phyloP scores from a whole-genome alignment of 225 moss, liverwort and hornwort genomes.

The Polytrichum commune region DNA sequence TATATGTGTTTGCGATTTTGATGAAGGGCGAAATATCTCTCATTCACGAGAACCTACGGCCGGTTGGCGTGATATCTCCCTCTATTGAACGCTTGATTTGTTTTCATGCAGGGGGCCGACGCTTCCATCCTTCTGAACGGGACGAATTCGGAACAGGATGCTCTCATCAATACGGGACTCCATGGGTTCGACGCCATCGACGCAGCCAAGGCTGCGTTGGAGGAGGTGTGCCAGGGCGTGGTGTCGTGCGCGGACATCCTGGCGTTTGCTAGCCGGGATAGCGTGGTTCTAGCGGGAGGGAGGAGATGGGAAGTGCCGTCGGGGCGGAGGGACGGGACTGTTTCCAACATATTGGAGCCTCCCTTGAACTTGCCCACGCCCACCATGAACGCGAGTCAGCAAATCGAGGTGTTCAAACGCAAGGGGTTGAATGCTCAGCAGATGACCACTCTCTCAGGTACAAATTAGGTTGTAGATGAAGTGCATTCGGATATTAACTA shows the following conservation, averaged over 20 bases:
- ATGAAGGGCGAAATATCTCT: neutral
- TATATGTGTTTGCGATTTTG: neutral
- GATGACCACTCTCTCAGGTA: slow-evolving; percentile 38
- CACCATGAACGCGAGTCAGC: neutral
- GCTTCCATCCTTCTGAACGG: slow-evolving; percentile 27
- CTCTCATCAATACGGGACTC: neutral
- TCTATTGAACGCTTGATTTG: neutral
- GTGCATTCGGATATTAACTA: too few species aligned
- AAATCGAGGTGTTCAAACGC: slow-evolving; percentile 18
- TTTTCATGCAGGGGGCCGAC: slow-evolving; percentile 30
- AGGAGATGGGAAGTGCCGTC: slow-evolving; percentile 25
- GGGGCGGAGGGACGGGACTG: slow-evolving; percentile 25
- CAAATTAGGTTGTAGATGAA: neutral
- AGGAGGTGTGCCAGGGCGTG: slow-evolving; percentile 18
- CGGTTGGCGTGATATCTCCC: too few species aligned
- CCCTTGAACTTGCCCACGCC: slow-evolving; percentile 19
- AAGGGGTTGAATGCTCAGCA: slow-evolving; percentile 31
- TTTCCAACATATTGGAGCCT: slow-evolving; percentile 11
- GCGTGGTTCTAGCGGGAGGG: slow-evolving; percentile 22
- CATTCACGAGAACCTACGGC: too few species aligned
- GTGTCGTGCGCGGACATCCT: slow-evolving; percentile 43
- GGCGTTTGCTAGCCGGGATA: slow-evolving; percentile 34
- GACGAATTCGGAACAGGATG: slow-evolving; percentile 12
- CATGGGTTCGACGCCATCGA: slow-evolving; percentile 29
- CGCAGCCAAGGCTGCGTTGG: slow-evolving; percentile 12